Conservation (phyloP, 306 rosid genomes). For the Cicer arietinum region DNA sequence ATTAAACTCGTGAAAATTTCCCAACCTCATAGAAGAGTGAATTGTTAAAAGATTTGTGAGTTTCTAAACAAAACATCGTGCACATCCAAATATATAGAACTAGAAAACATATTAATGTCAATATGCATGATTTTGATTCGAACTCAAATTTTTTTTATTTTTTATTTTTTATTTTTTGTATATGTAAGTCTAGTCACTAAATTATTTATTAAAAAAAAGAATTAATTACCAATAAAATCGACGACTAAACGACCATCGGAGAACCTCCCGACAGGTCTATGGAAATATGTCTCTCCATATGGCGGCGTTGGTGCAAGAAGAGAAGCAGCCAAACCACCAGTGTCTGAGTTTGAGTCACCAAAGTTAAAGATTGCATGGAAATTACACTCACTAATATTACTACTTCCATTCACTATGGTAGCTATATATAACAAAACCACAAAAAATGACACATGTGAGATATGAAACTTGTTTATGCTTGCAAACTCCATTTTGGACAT, state of each 20-base stretch:
- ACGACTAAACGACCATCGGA: constrained; percentile 56
- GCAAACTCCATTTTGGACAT: constrained; percentile 41
- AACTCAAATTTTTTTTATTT: no score
- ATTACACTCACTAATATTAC: constrained; percentile 21
- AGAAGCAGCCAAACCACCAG: constrained; percentile 53
- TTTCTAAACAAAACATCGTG: no score
- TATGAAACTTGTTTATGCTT: constrained; percentile 1
- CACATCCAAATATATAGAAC: no score
- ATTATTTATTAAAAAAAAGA: no score
- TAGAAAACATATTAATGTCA: neutral
- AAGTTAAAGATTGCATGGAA: constrained; percentile 66
- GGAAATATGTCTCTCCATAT: constrained; percentile 60
- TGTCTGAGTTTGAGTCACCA: constrained; percentile 64
- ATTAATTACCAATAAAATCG: constrained; percentile 55
- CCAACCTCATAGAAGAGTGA: no score
- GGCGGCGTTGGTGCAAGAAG: constrained; percentile 38
- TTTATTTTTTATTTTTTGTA: no score
- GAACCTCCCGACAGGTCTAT: constrained; percentile 50
- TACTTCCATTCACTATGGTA: constrained; percentile 13
- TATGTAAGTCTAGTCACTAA: no score
- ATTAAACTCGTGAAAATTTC: no score
- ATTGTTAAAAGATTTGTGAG: no score
- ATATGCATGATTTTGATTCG: no score
- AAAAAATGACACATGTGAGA: neutral
- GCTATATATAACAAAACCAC: constrained; percentile 19